These are phyloP conservation scores for Drosera capensis DNA, from an alignment of 148 eudicot species.

Conservation along the genomic window DNA sequence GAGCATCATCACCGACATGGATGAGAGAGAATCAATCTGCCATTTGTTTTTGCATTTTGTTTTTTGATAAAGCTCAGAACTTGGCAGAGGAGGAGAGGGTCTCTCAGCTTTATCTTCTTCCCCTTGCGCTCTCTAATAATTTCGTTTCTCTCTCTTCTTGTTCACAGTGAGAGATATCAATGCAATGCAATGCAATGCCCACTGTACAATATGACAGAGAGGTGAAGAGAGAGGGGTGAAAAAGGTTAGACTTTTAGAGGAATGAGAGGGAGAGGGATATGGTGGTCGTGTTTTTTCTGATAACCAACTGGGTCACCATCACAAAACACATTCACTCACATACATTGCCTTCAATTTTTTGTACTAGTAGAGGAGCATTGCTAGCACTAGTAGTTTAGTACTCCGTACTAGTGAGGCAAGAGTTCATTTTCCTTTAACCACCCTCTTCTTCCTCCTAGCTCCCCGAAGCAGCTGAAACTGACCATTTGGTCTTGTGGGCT, in stretches of 20 bases:
- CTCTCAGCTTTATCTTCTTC: conserved; percentile 21
- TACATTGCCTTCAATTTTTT: too few species aligned
- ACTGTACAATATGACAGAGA: conserved; percentile 15
- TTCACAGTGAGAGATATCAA: neutral
- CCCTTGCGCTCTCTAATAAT: conserved; percentile 10
- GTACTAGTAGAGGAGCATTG: too few species aligned
- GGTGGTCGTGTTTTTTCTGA: conserved; percentile 7
- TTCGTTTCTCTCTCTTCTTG: conserved; percentile 10
- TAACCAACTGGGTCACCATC: neutral
- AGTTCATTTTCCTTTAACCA: too few species aligned
- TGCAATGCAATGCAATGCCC: conserved; percentile 23
- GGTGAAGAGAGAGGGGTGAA: neutral
- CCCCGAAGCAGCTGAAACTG: too few species aligned
- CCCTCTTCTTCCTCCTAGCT: too few species aligned
- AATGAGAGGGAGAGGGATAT: conserved; percentile 8
- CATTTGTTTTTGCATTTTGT: too few species aligned
- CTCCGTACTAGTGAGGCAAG: too few species aligned
- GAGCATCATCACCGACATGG: conserved; percentile 3
- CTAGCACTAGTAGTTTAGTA: too few species aligned
- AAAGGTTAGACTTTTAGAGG: conserved; percentile 6
- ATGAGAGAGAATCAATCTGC: neutral
- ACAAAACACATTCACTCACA: neutral
- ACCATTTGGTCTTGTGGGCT: too few species aligned
- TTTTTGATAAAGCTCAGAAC: conserved; percentile 16
- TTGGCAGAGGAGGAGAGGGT: conserved; percentile 13